These are phyloP conservation scores for Pecoramyces ruminantium DNA, from an alignment of 192 early-diverging fungal genomes.

Conservation along the genomic window DNA sequence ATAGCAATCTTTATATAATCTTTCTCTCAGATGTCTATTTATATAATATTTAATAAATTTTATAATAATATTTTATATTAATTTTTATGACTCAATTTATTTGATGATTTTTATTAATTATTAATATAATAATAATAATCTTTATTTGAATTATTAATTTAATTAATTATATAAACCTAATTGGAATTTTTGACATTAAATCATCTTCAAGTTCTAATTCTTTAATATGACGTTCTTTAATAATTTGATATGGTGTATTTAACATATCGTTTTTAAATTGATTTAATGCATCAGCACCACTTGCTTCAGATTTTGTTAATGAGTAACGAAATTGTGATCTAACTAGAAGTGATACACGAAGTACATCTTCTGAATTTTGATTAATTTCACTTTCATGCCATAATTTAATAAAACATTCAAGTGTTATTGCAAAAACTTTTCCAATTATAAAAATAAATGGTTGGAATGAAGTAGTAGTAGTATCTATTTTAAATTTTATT, in stretches of 20 bases:
- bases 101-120: too few relatives aligned
- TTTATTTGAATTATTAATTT: neutral
- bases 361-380: conserved; percentile 20
- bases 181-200: conserved; percentile 33
- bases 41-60: too few relatives aligned
- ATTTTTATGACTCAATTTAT: too few relatives aligned
- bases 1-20: conserved; percentile 46
- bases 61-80: too few relatives aligned
- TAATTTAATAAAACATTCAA: conserved; percentile 33
- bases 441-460: conserved; percentile 45
- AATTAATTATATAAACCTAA: conserved; percentile 18
- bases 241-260: conserved; percentile 32
- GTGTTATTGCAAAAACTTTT: conserved; percentile 27
- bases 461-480: conserved; percentile 37
- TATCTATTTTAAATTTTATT: conserved; percentile 3
- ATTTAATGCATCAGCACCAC: conserved; percentile 6
- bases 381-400: conserved; percentile 46
- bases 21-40: conserved; percentile 38
- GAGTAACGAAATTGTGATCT: conserved; percentile 39
- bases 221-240: conserved; percentile 45
- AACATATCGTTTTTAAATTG: conserved; percentile 45
- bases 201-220: conserved; percentile 52
- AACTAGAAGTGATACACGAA: conserved; percentile 33
- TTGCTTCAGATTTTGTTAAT: conserved; percentile 8
- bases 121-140: too few relatives aligned